Evolutionary conservation across 2,329 filamentous ascomycete species (phyloP), one percentile per base, ranked within the genome.

Genomic region (Thielaviopsis populi): DNA sequence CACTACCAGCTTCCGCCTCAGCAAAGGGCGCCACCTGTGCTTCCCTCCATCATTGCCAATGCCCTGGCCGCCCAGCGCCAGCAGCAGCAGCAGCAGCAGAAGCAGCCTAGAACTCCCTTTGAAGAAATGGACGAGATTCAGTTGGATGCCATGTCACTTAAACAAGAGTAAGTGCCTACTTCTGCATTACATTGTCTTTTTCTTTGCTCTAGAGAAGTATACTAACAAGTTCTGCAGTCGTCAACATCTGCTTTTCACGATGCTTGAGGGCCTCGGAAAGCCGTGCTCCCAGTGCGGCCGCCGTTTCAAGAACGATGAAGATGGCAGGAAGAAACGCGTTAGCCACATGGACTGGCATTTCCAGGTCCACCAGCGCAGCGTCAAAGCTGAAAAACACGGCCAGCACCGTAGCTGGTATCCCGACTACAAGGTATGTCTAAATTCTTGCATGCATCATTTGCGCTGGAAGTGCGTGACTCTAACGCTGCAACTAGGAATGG

Each of bases 331-430:
- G 71, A 88, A 88, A 77, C 97, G 97, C 76, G 89, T 86, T 27
- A 84, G 87, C 2, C 94, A 99, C 72, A 86, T 99, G 79, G 94
- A 99, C 74, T 99, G 94, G 94, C 94, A 99, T 74, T 99, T 99
- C 76, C 86, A 87, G 64, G 91, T 92, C 27, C 92, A 96, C 71
- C 88, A 91, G 70, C 86, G 91, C 56, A 89, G 95, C 75, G 85
- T 85, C 2, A 92, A 97, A 69, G 86, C 88, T 15, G 85, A 89
- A 70, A 92, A 89, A 72, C 83, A 89, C 67, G 91, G 89, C 40
- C 88, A 95, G 69, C 91, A 95, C 71, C 86, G 94, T 41, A 95
- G 90, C 73, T 97, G 91, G 90, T 96, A 96, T 72, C 85, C 96
- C 59, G 89, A 95, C 70, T 89, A 95, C 76, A 80, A 86, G 76